These are phyloP conservation scores for Climacium dendroides DNA, from an alignment of 225 moss, liverwort and hornwort species.

Conservation along the genomic window DNA sequence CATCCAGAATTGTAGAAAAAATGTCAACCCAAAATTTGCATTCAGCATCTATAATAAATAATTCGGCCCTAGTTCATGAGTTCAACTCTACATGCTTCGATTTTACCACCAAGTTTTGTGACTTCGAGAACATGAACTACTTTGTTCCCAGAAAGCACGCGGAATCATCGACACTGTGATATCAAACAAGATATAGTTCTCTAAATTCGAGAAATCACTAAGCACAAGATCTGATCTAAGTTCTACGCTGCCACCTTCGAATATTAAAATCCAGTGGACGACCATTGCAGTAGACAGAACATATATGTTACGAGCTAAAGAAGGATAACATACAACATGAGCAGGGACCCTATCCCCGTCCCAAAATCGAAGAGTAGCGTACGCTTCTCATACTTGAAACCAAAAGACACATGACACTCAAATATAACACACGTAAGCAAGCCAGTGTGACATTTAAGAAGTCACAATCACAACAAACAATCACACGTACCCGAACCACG, in stretches of 20 bases:
- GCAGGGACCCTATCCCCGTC: not conserved
- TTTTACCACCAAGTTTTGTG: not conserved
- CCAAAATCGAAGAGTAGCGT: not conserved
- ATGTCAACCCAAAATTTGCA: not conserved
- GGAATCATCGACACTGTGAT: not conserved
- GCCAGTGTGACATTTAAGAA: not conserved
- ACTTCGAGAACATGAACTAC: not conserved
- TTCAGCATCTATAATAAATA: not conserved
- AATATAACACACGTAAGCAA: not conserved
- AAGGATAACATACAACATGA: not conserved
- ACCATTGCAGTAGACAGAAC: not conserved
- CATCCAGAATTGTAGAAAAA: not conserved
- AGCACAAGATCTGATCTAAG: not conserved
- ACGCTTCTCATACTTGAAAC: not conserved
- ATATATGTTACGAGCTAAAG: not conserved
- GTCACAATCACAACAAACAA: not conserved
- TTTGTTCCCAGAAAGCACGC: not conserved
- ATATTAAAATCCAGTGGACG: not conserved
- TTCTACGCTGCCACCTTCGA: not conserved
- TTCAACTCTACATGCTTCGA: not conserved
- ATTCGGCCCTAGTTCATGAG: not conserved
- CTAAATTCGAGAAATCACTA: not conserved
- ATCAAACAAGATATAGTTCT: not conserved
- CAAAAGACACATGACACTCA: not conserved
- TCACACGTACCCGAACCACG: constrained; percentile 43